Base-by-base conservation (phyloP, 2,329 filamentous ascomycete genomes). In the Cordyceps fumosorosea region DNA sequence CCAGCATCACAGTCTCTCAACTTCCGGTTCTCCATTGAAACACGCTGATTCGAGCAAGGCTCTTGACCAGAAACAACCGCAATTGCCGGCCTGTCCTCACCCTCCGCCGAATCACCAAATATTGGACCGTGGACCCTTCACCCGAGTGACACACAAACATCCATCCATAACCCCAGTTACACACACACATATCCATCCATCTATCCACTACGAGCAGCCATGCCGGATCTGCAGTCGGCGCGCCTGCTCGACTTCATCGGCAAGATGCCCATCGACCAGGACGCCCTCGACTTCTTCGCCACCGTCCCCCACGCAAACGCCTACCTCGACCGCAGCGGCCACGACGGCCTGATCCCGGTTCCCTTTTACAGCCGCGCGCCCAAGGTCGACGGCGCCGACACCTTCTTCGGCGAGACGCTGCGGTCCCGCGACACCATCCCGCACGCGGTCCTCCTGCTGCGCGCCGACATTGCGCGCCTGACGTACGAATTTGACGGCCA, bases 181-280 rank as follows among this genome's bases (percentile, higher is more conserved):
- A 37, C n/a, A 34, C n/a, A 34, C 6, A 22, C 20, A 29, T 29
- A 18, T 20, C n/a, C 6, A 29, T 29, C 40, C 45, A 29, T 29
- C 29, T 29, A 29, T 29, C 5, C 29, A 29, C 6, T 7, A 29
- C 29, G 29, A 29, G 6, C 44, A 42, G 34, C 47, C 47, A 59
- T 59, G 56, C 56, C 56, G 22, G 56, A 59, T n/a, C 34, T 59
- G 3, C 32, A 59, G n/a, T 51, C 56, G 16, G 29, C 18, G 22
- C 47, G 56, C 12, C 47, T 59, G 11, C 11, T 51, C 40, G 47
- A 59, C 24, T 59, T 34, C 12, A 52, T 59, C 45, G 47, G 56
- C 56, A 59, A 52, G 24, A 18, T 52, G 34, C 58, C 50, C 50
- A 11, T 54, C 40, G 50, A 60, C n/a, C n/a, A 60, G 18, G 58